Percentiles rank a stretch among this genome's conserved stretches.
phyloP scores from a whole-genome alignment of 2,329 filamentous ascomycete genomes.

The Xylaria sp. region DNA sequence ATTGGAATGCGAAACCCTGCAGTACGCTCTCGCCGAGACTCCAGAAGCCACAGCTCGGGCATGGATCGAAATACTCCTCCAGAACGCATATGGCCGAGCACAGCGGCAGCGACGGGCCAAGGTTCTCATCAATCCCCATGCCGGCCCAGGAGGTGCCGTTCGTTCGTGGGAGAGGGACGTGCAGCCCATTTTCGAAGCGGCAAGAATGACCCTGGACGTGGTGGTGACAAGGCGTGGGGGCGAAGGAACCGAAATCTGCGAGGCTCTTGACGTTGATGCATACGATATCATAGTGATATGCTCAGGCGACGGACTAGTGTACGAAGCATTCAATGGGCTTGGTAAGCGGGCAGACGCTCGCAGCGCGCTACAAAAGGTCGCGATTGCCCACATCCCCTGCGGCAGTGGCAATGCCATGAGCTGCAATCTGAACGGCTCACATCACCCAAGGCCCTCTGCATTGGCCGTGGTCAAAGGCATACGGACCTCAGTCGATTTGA shows the following conservation, averaged over 20 bases:
- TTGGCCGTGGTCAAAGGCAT: slow-evolving; percentile 86
- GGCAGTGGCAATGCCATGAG: slow-evolving; percentile 95
- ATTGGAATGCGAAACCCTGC: slow-evolving; percentile 65
- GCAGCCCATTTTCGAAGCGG: slow-evolving; percentile 81
- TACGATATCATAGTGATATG: slow-evolving; percentile 89
- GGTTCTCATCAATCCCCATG: slow-evolving; percentile 88
- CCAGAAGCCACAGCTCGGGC: slow-evolving; percentile 53
- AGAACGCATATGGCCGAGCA: slow-evolving; percentile 71
- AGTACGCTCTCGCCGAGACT: slow-evolving; percentile 56
- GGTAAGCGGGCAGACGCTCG: slow-evolving; percentile 76
- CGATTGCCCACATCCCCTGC: slow-evolving; percentile 86
- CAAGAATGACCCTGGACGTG: slow-evolving; percentile 76
- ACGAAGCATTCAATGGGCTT: slow-evolving; percentile 95
- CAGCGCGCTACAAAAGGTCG: slow-evolving; percentile 74
- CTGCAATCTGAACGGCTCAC: slow-evolving; percentile 84
- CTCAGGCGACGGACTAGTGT: slow-evolving; percentile 88
- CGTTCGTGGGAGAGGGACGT: slow-evolving; percentile 77
- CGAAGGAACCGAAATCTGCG: slow-evolving; percentile 78
- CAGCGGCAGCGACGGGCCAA: slow-evolving; percentile 79
- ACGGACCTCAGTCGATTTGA: slow-evolving; percentile 81
- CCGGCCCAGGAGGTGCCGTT: slow-evolving; percentile 77
- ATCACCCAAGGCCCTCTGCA: slow-evolving; percentile 75
- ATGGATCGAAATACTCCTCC: slow-evolving; percentile 71
- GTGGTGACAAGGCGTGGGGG: slow-evolving; percentile 73
- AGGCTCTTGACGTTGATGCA: slow-evolving; percentile 75